Evolutionary conservation across 306 rosid species (phyloP).

Genomic region (Trifolium pratense): DNA sequence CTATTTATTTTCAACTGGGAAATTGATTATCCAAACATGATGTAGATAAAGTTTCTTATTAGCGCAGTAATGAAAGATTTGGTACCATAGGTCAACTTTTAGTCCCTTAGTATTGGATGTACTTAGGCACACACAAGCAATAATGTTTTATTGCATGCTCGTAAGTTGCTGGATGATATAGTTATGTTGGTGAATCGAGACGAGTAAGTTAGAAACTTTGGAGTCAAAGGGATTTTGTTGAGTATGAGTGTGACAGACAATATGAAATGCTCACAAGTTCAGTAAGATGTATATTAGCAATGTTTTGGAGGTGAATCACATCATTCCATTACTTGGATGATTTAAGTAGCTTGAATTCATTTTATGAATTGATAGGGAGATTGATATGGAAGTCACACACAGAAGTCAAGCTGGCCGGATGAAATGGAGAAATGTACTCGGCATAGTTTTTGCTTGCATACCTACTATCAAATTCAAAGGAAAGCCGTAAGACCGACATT

Average conservation of each 20-base stretch:
- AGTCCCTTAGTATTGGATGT: not conserved
- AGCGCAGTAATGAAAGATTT: not conserved
- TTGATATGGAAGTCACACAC: not conserved
- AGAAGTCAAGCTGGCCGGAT: not conserved
- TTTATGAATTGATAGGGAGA: slow-evolving; percentile 3
- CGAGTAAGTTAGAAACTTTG: not conserved
- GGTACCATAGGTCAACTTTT: slow-evolving; percentile 2
- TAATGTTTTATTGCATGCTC: not conserved
- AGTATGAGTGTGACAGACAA: not conserved
- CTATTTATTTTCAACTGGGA: not conserved
- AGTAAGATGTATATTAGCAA: slow-evolving; percentile 1
- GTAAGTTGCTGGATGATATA: not conserved
- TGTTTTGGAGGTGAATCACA: not conserved
- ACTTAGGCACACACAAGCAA: not conserved
- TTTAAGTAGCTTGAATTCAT: slow-evolving; percentile 1
- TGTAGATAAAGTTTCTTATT: not conserved
- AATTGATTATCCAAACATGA: slow-evolving; percentile 1
- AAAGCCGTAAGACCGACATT: slow-evolving; percentile 26
- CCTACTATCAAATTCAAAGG: slow-evolving; percentile 25
- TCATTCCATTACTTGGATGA: not conserved
- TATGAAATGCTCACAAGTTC: not conserved
- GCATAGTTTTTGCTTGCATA: slow-evolving; percentile 12
- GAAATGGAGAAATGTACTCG: slow-evolving; percentile 1
- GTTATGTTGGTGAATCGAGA: slow-evolving; percentile 12
- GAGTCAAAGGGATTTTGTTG: slow-evolving; percentile 6